Evolutionary conservation across 495 filamentous ascomycete species (phyloP).

Genomic region (Bombardia bombarda): DNA sequence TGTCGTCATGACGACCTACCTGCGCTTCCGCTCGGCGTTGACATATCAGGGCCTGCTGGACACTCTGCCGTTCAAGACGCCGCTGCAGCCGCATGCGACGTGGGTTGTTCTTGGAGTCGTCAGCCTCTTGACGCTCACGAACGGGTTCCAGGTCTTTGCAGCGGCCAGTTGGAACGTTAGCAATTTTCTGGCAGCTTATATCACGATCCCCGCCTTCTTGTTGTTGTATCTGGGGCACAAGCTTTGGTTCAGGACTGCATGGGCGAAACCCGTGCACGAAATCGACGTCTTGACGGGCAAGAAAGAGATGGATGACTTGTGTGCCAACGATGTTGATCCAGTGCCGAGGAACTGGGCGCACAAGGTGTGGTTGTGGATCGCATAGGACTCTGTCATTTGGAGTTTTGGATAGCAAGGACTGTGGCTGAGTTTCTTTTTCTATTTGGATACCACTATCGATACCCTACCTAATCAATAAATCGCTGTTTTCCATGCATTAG

Average conservation of each 20-base stretch:
- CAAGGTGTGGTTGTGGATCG: conserved; percentile 41
- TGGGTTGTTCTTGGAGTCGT: conserved; percentile 30
- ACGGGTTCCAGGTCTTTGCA: conserved; percentile 40
- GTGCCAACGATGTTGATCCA: conserved; percentile 26
- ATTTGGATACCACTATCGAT: no score
- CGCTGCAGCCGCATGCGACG: conserved; percentile 33
- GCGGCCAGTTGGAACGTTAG: conserved; percentile 24
- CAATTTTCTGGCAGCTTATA: conserved; percentile 39
- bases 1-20: conserved; percentile 38
- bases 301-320: conserved; percentile 43
- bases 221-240: conserved; percentile 37
- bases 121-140: conserved; percentile 35
- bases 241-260: conserved; percentile 21
- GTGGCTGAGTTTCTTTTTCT: no score
- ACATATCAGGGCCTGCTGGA: conserved; percentile 25
- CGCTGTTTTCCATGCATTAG: no score
- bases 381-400: conserved; percentile 9
- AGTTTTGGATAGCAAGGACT: no score
- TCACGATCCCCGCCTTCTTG: conserved; percentile 38
- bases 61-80: conserved; percentile 32
- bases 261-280: conserved; percentile 18
- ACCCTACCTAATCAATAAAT: no score
- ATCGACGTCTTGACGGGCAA: conserved; percentile 41
- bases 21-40: conserved; percentile 40
- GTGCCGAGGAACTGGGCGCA: conserved; percentile 32